These are phyloP conservation scores for Podospora fimiseda DNA, from an alignment of 495 filamentous ascomycete genomes.

Conservation along the genomic window DNA sequence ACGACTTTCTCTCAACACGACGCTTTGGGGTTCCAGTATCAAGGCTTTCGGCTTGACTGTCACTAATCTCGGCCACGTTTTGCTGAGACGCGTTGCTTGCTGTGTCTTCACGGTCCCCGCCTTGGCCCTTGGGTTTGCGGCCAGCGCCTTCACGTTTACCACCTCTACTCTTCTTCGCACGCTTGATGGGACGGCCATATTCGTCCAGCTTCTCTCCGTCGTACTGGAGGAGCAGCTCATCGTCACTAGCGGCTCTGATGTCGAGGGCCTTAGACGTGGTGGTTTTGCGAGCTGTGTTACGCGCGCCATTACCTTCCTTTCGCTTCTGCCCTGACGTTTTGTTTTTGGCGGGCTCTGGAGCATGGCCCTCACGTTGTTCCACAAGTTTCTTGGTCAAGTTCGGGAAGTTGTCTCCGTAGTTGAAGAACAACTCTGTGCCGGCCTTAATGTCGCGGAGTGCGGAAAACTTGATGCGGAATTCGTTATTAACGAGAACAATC, in stretches of 20 bases:
- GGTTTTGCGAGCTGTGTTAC: slow-evolving; percentile 17
- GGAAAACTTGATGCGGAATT: slow-evolving; percentile 62
- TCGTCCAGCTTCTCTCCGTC: slow-evolving; percentile 21
- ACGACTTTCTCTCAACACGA: slow-evolving; percentile 5
- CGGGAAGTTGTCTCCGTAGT: slow-evolving; percentile 54
- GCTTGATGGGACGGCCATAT: slow-evolving; percentile 5
- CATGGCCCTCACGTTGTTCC: slow-evolving; percentile 31
- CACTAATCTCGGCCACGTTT: slow-evolving; percentile 17
- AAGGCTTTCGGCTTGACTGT: slow-evolving; percentile 12
- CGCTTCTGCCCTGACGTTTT: slow-evolving; percentile 10
- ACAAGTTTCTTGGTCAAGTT: slow-evolving; percentile 45
- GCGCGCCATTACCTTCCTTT: slow-evolving; percentile 12
- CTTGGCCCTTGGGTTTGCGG: slow-evolving; percentile 21
- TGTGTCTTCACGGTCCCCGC: not conserved
- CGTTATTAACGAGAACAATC: slow-evolving; percentile 57
- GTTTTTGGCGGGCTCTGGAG: not conserved
- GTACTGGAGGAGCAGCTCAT: slow-evolving; percentile 8
- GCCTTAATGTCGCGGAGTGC: slow-evolving; percentile 51
- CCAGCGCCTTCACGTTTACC: slow-evolving; percentile 25
- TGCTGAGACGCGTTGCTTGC: not conserved
- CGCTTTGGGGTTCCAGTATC: slow-evolving; percentile 9
- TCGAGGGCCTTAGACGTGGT: slow-evolving; percentile 17
- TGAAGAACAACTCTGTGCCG: slow-evolving; percentile 66
- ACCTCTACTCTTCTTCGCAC: slow-evolving; percentile 22
- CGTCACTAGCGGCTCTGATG: slow-evolving; percentile 13